These are phyloP conservation scores for Triticum aestivum DNA, from an alignment of 176 grass and related monocot genomes.

Conservation along the genomic window DNA sequence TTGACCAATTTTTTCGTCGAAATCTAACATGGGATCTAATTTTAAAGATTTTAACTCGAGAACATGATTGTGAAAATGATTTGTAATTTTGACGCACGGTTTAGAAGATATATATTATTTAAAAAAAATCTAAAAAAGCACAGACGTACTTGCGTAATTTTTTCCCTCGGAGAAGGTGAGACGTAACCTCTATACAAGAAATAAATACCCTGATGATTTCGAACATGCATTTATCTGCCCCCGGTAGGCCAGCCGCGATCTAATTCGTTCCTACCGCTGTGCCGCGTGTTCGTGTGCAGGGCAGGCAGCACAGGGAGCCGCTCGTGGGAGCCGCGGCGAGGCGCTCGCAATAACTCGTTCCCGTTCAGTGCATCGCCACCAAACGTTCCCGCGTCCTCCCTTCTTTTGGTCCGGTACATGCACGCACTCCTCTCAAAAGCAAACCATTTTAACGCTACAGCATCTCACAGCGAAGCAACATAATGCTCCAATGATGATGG, in stretches of 20 bases:
- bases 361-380: constrained; percentile 21
- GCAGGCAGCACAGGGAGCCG: constrained; percentile 35
- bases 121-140: too few relatives aligned
- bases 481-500: background rate
- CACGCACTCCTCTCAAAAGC: background rate
- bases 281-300: background rate
- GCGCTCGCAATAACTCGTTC: background rate
- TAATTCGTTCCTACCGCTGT: background rate
- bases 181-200: too few relatives aligned
- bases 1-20: too few relatives aligned
- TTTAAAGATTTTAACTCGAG: too few relatives aligned
- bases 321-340: background rate
- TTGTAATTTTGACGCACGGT: too few relatives aligned
- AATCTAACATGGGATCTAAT: too few relatives aligned
- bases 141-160: too few relatives aligned
- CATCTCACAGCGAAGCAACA: background rate
- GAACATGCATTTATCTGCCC: background rate
- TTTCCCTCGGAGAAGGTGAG: too few relatives aligned
- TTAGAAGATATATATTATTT: too few relatives aligned
- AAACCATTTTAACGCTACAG: background rate
- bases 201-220: too few relatives aligned
- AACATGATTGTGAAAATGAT: too few relatives aligned
- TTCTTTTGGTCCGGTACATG: constrained; percentile 17
- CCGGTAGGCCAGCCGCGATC: background rate
- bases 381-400: background rate